Conservation (phyloP, 2,329 filamentous ascomycete species). For the Cladosporium sp. region DNA sequence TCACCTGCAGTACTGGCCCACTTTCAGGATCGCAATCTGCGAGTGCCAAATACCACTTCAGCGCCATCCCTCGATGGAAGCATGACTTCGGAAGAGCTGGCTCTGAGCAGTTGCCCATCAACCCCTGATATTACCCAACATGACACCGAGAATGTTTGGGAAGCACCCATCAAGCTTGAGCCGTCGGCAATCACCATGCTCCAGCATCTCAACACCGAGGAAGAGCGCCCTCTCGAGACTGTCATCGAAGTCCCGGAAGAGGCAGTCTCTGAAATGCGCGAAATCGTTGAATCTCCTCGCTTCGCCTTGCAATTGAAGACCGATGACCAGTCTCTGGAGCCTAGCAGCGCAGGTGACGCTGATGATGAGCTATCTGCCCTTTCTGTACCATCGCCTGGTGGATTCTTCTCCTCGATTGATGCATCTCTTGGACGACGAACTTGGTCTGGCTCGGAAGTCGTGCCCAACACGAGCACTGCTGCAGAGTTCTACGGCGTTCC, state of each 20-base stretch:
- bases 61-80: constrained; percentile 88
- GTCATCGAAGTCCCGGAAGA: constrained; percentile 44
- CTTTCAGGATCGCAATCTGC: constrained; percentile 52
- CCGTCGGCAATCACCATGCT: constrained; percentile 75
- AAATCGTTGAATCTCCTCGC: constrained; percentile 46
- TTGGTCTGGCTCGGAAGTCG: constrained; percentile 60
- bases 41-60: constrained; percentile 68
- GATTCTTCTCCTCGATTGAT: constrained; percentile 83
- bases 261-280: constrained; percentile 49
- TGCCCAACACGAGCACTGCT: constrained; percentile 82
- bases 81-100: constrained; percentile 79
- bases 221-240: constrained; percentile 26
- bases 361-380: constrained; percentile 59
- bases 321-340: constrained; percentile 17
- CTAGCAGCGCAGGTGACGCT: constrained; percentile 48
- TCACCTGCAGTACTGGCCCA: constrained; percentile 55
- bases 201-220: constrained; percentile 60
- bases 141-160: constrained; percentile 59
- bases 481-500: constrained; percentile 85
- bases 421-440: constrained; percentile 64
- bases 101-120: constrained; percentile 72
- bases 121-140: constrained; percentile 63
- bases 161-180: constrained; percentile 54
- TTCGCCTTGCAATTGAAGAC: constrained; percentile 37
- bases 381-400: constrained; percentile 84